Percentiles rank a stretch among this genome's conserved stretches.
Conservation (phyloP, 2,329 filamentous ascomycete genomes). For the Ampelomyces quisqualis region DNA sequence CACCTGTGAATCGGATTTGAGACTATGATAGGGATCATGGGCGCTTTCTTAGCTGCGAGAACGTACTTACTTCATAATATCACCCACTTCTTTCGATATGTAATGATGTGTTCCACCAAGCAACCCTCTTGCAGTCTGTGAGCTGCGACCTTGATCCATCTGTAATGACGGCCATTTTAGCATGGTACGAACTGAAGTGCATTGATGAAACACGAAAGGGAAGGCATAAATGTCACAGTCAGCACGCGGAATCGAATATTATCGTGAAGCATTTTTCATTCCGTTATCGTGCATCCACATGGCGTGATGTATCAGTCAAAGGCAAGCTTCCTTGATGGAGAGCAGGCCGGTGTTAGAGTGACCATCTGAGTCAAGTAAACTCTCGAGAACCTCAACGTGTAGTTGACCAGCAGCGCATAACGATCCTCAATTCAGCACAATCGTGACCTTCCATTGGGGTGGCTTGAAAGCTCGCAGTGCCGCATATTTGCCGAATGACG, state of each 20-base stretch:
- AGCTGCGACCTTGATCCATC: too few species aligned
- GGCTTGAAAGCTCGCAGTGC: constrained; percentile 28
- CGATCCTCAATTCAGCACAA: constrained; percentile 31
- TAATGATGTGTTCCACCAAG: too few species aligned
- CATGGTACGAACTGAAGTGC: too few species aligned
- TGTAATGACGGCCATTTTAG: too few species aligned
- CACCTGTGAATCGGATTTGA: not conserved
- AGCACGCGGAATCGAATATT: constrained; percentile 3
- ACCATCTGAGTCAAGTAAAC: constrained; percentile 40
- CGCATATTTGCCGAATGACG: constrained; percentile 29
- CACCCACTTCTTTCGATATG: too few species aligned
- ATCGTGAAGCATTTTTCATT: constrained; percentile 44
- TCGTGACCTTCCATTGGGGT: constrained; percentile 21
- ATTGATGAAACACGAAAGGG: too few species aligned
- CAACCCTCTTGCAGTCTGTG: too few species aligned
- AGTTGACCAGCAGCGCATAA: constrained; percentile 40
- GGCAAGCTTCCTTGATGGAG: constrained; percentile 27
- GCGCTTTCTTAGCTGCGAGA: too few species aligned
- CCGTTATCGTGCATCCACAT: constrained; percentile 39
- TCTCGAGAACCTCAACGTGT: constrained; percentile 36
- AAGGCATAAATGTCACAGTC: not conserved
- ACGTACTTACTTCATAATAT: too few species aligned
- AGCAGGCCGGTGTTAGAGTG: constrained; percentile 43
- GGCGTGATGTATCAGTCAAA: constrained; percentile 40
- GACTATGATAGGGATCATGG: not conserved